phyloP scores from a whole-genome alignment of 2,329 filamentous ascomycete genomes.

The Epichloe amarillans region DNA sequence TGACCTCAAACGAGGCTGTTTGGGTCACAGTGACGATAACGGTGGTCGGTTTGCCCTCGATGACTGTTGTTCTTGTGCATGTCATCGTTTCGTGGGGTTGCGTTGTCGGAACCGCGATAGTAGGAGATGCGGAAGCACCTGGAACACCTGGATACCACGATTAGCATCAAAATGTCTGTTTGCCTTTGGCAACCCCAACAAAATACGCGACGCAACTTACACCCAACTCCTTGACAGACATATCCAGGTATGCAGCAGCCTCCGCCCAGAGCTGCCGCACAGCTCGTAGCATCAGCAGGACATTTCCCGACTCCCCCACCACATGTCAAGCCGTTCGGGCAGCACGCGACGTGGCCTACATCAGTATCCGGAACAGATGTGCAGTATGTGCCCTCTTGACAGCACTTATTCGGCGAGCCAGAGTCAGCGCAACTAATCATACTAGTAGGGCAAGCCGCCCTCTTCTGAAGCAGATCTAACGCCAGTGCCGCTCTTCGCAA shows the following conservation, averaged over 20 bases:
- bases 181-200: neutral
- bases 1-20: conserved; percentile 22
- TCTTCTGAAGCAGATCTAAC: conserved; percentile 35
- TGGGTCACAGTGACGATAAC: conserved; percentile 29
- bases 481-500: conserved; percentile 32
- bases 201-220: conserved; percentile 30
- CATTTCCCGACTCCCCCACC: conserved; percentile 53
- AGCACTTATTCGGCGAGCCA: conserved; percentile 59
- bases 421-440: conserved; percentile 53
- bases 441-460: conserved; percentile 54
- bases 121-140: conserved; percentile 17
- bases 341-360: conserved; percentile 61
- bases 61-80: conserved; percentile 24
- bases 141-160: conserved; percentile 15
- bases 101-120: conserved; percentile 10
- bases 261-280: conserved; percentile 50
- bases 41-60: conserved; percentile 24
- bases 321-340: conserved; percentile 51
- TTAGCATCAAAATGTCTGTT: neutral
- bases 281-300: conserved; percentile 47
- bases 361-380: conserved; percentile 48
- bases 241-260: conserved; percentile 67
- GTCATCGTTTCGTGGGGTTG: conserved; percentile 20
- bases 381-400: conserved; percentile 51
- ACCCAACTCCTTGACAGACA: conserved; percentile 55